Evolutionary conservation across 2,329 filamentous ascomycete genomes (phyloP), one percentile per base, ranked within the genome.

Genomic region (Canariomyces notabilis): DNA sequence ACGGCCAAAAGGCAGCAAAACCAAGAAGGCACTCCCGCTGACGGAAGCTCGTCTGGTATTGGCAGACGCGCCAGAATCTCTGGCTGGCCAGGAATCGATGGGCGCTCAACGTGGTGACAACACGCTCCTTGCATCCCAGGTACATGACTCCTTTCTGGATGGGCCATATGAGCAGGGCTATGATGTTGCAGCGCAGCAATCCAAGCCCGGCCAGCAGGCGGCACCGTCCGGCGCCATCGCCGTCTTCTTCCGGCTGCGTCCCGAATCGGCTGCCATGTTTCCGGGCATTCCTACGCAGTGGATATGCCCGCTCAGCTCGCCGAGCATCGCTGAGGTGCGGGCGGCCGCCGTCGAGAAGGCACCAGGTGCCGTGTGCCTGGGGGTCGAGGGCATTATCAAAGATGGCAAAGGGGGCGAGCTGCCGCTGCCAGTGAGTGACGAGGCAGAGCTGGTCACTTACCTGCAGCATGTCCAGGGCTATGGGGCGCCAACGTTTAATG

Each of bases 391-490:
- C 2, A 65, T 87, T 20, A 71, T 87, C 41, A 79, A 76, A 57
- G 73, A 79, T 57, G 72, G 67, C 12, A 73, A 73, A 52, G 80
- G 77, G 5, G 73, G 73, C 40, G 83, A 87, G 59, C 70, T 85
- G 36, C 70, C 70, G 14, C 76, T 87, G 57, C 67, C 74, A 45
- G 83, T 91, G 56, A 82, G 83, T 44, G 75, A 82, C 33, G 83
- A 90, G 56, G 77, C 80, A 51, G 85, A 91, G 66, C 63, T 93
- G 51, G 75, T 76, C 49, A 83, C 82, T 0, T 91, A 90, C 64
- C 64, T 93, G 54, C 72, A 75, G 37, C 83, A 87, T 60, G 71
- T 83, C 20, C 68, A 77, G 53, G 72, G 50, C 5, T 8, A 46
- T 23, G 35, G 68, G 18, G 62, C 71, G 26, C 68, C 71, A 6